phyloP scores from a whole-genome alignment of 768 basidiomycete genomes.

The Xerocomellus intermedius region DNA sequence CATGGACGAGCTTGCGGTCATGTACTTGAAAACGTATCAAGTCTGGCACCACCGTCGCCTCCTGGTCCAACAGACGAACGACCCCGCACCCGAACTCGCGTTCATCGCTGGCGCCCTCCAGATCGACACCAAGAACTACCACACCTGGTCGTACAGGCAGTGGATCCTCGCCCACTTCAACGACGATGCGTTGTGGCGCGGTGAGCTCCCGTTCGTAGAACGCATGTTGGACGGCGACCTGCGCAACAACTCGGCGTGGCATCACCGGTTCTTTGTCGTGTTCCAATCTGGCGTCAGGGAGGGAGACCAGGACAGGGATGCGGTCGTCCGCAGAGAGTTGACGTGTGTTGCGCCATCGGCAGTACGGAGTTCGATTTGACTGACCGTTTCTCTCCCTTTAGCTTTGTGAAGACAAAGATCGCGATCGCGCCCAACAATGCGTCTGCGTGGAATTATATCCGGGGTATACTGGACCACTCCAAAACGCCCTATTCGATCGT shows the following conservation, averaged over 20 bases:
- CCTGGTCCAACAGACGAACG: constrained; percentile 55
- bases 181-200: constrained; percentile 64
- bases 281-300: constrained; percentile 63
- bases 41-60: constrained; percentile 94
- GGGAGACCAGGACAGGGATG: constrained; percentile 60
- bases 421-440: constrained; percentile 88
- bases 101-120: constrained; percentile 76
- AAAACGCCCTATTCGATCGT: constrained; percentile 55
- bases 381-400: constrained; percentile 29
- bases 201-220: constrained; percentile 76
- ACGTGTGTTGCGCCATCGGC: constrained; percentile 49
- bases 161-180: constrained; percentile 90
- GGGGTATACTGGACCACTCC: constrained; percentile 72
- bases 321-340: constrained; percentile 66
- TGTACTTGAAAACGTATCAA: constrained; percentile 93
- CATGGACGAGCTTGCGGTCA: constrained; percentile 85
- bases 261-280: constrained; percentile 89
- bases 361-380: background rate
- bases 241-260: constrained; percentile 97
- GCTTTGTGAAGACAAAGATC: constrained; percentile 82
- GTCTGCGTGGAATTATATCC: constrained; percentile 96
- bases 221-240: constrained; percentile 70
- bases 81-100: constrained; percentile 64
- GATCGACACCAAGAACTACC: constrained; percentile 93
- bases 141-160: constrained; percentile 98